A percentile compares a stretch with the other conserved stretches of the same genome.
Conservation (phyloP, 2,329 filamentous ascomycete genomes). For the Epichloe gansuensis region DNA sequence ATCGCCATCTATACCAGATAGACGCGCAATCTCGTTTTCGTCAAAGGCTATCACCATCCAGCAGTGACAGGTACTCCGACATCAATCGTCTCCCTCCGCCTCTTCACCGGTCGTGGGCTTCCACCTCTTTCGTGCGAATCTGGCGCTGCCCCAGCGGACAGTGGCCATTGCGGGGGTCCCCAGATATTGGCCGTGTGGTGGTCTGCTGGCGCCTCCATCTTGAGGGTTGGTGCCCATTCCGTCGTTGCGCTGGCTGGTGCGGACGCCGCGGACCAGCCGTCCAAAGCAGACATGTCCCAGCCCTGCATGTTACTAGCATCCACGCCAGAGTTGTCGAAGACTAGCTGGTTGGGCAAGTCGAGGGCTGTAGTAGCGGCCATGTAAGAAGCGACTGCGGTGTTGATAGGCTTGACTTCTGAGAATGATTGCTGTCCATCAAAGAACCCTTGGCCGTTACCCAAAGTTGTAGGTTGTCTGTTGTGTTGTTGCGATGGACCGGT, state of each 20-base stretch:
- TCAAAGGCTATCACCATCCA: slow-evolving; percentile 15
- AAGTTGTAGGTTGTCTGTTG: slow-evolving; percentile 13
- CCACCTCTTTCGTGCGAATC: slow-evolving; percentile 17
- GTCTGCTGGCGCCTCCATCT: slow-evolving; percentile 16
- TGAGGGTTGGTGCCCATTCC: slow-evolving; percentile 20
- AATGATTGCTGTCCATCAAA: slow-evolving; percentile 21
- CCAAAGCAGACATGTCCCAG: slow-evolving; percentile 26
- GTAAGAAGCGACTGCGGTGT: slow-evolving; percentile 19
- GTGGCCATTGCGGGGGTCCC: slow-evolving; percentile 22
- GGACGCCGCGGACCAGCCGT: slow-evolving; percentile 19
- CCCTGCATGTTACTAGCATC: slow-evolving; percentile 19
- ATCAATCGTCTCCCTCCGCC: slow-evolving; percentile 21
- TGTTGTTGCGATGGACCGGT: slow-evolving; percentile 13
- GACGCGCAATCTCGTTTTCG: background rate
- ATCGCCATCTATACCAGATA: slow-evolving; percentile 1
- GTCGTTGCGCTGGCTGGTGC: slow-evolving; percentile 13
- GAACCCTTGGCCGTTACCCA: slow-evolving; percentile 18
- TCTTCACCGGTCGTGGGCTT: slow-evolving; percentile 25
- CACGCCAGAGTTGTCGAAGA: slow-evolving; percentile 22
- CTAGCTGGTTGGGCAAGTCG: slow-evolving; percentile 20
- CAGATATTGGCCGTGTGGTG: slow-evolving; percentile 19
- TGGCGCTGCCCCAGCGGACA: slow-evolving; percentile 15
- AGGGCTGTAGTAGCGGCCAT: slow-evolving; percentile 17
- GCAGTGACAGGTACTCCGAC: slow-evolving; percentile 20
- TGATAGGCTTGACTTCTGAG: slow-evolving; percentile 22